A percentile compares a stretch with the other conserved stretches of the same genome.
Evolutionary conservation across 2,329 filamentous ascomycete genomes (phyloP).

Genomic region (Apiospora phragmitis): DNA sequence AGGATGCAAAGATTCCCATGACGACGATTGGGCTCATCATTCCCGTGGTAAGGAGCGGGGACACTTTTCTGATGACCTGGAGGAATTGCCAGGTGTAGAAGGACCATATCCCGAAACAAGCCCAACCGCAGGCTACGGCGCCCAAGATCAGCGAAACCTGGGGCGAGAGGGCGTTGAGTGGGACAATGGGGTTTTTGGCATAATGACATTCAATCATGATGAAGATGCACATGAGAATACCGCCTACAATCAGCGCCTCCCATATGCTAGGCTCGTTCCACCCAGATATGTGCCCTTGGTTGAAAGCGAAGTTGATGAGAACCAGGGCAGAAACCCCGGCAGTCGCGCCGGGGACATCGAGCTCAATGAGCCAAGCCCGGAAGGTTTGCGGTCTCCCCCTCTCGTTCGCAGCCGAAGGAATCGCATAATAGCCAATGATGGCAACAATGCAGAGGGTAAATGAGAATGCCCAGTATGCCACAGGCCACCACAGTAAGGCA

Average conservation of each 20-base stretch:
- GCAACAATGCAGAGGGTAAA: conserved; percentile 36
- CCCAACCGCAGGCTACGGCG: conserved; percentile 43
- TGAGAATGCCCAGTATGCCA: conserved; percentile 46
- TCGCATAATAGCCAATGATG: conserved; percentile 30
- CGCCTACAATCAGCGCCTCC: conserved; percentile 56
- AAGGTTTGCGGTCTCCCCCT: conserved; percentile 20
- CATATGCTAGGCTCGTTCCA: conserved; percentile 60
- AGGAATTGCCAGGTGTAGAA: conserved; percentile 44
- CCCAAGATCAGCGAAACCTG: conserved; percentile 47
- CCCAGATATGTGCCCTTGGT: conserved; percentile 60
- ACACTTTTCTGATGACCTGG: conserved; percentile 27
- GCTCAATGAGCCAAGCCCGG: conserved; percentile 24
- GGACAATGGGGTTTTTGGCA: conserved; percentile 48
- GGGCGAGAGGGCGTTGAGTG: conserved; percentile 43
- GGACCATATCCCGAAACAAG: conserved; percentile 41
- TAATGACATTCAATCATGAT: conserved; percentile 52
- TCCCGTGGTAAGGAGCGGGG: conserved; percentile 34
- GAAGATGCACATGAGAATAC: conserved; percentile 55
- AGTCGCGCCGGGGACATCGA: conserved; percentile 42
- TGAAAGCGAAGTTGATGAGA: conserved; percentile 68
- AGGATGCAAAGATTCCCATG: conserved; percentile 27
- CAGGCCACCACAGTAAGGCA: conserved; percentile 47
- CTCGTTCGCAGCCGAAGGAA: conserved; percentile 32
- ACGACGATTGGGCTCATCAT: conserved; percentile 27
- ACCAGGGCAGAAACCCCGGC: conserved; percentile 56